Conservation (phyloP, 1,139 yeast species). For the Suhomyces wounanorum region DNA sequence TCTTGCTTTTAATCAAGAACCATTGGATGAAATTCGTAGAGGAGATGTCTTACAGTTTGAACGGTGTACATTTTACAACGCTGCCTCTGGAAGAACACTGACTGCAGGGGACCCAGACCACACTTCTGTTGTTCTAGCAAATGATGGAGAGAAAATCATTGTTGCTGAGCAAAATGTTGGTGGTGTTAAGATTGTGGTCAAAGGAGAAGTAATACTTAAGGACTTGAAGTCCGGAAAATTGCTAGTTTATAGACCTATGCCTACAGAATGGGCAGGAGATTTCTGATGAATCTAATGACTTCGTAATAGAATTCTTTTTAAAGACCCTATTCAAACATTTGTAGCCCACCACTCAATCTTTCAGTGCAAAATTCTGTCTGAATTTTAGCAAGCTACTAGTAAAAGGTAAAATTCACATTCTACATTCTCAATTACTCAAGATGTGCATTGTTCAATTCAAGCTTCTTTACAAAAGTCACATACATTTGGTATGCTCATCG, state of each 20-base stretch:
- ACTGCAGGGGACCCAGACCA: conserved; percentile 66
- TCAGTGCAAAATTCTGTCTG: too few species aligned
- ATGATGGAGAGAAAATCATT: conserved; percentile 31
- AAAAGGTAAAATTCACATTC: too few species aligned
- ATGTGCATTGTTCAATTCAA: not conserved
- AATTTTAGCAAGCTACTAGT: too few species aligned
- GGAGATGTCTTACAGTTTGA: conserved; percentile 48
- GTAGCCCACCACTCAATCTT: not conserved
- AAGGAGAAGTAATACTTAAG: conserved; percentile 45
- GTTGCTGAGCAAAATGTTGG: conserved; percentile 66
- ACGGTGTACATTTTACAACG: conserved; percentile 44
- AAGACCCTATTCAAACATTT: not conserved
- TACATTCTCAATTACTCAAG: not conserved
- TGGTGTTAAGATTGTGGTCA: conserved; percentile 50
- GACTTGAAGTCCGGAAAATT: conserved; percentile 52
- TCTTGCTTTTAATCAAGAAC: conserved; percentile 21
- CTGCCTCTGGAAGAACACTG: conserved; percentile 26
- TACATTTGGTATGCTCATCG: not conserved
- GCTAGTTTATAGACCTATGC: conserved; percentile 57
- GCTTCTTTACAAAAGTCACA: too few species aligned
- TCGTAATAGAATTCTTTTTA: not conserved
- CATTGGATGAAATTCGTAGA: conserved; percentile 39
- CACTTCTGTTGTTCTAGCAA: conserved; percentile 58
- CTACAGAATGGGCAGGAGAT: conserved; percentile 54
- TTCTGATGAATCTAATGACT: conserved; percentile 20